These are phyloP conservation scores for Auriscalpium orientale DNA, from an alignment of 768 basidiomycete genomes.

Conservation along the genomic window DNA sequence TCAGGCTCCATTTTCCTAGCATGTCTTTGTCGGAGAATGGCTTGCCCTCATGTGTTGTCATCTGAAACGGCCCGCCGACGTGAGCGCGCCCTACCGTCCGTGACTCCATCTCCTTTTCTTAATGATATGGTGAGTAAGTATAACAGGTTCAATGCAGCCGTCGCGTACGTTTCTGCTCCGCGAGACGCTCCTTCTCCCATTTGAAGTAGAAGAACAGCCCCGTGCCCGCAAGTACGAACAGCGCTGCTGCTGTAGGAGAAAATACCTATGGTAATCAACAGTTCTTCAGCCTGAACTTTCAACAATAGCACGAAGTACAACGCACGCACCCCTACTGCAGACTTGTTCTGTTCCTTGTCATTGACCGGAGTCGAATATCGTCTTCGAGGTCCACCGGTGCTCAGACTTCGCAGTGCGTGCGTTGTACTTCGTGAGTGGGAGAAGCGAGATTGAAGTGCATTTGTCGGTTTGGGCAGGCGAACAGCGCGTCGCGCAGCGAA, in stretches of 20 bases:
- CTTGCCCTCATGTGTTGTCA: conserved; percentile 56
- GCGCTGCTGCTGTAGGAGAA: conserved; percentile 72
- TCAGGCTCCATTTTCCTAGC: conserved; percentile 82
- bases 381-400: too few species aligned
- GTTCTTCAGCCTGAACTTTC: neutral
- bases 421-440: too few species aligned
- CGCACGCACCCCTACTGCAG: conserved; percentile 12
- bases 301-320: neutral
- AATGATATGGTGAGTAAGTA: neutral
- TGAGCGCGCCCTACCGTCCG: conserved; percentile 77
- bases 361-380: too few species aligned
- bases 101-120: conserved; percentile 62
- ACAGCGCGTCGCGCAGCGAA: too few species aligned
- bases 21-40: conserved; percentile 80
- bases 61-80: conserved; percentile 85
- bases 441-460: too few species aligned
- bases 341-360: conserved; percentile 7
- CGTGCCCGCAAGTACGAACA: conserved; percentile 78
- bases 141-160: neutral
- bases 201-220: conserved; percentile 87
- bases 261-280: conserved; percentile 59
- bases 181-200: conserved; percentile 72
- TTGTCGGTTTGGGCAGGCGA: too few species aligned
- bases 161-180: conserved; percentile 64
- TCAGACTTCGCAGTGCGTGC: too few species aligned